Base-by-base conservation (phyloP, 2,329 filamentous ascomycete species). In the Fusarium metavorans region DNA sequence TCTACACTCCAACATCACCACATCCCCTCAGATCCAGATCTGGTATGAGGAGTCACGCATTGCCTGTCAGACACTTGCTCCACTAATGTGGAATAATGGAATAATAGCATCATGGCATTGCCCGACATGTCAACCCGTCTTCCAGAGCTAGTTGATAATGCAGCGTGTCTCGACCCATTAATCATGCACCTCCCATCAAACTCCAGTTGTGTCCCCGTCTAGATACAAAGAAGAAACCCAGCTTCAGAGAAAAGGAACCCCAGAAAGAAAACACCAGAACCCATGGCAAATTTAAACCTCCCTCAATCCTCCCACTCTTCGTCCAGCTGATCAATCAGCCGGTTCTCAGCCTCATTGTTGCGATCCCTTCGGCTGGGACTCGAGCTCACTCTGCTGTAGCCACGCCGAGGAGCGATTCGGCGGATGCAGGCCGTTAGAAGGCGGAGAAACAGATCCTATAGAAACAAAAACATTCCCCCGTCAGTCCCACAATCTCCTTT, bases 291-390 rank as follows among this genome's bases (percentile, higher is more conserved):
- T 18, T 57, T 23, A 34, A 14, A 34, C 20, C 25, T 20, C 43
- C 20, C 34, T 70, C 27, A 92, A 73, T 98, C 95, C 77, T 98
- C 95, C 96, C 96, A 98, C 81, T 98, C 95, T 82, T 98, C 96
- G 79, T 98, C 97, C 69, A 98, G 87, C 83, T 98, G 95, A 82
- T 98, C 96, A 82, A 99, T 98, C 77, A 98, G 85, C 73, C 95
- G 87, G 83, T 98, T 98, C 84, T 98, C 97, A 65, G 95, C 95
- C 68, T 98, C 96, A 66, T 87, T 82, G 78, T 86, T 86, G 76
- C 87, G 81, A 70, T 85, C 83, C 66, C 85, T 83, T 43, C 87
- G 85, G 74, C 82, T 87, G 13, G 88, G 85, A 57, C 88, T 89
- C 16, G 86, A 83, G 41, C 88, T 88, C 27, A 95, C 85, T 48